Conservation (phyloP, 2,329 filamentous ascomycete genomes). For the Cyclaneusma minus region DNA sequence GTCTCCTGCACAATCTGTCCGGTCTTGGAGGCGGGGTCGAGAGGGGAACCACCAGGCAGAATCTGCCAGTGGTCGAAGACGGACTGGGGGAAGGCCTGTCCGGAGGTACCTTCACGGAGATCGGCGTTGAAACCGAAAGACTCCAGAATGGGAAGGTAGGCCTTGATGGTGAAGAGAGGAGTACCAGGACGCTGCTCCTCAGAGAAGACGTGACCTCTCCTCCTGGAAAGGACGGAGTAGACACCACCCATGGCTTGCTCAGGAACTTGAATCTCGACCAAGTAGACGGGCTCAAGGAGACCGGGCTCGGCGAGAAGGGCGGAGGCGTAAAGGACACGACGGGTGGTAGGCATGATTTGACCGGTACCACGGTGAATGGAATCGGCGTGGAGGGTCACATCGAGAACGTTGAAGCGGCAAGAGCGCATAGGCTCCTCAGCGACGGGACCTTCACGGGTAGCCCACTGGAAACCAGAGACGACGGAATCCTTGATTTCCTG, state of each 20-base stretch:
- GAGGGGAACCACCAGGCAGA: constrained; percentile 81
- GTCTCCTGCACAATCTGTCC: constrained; percentile 74
- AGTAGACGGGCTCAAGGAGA: constrained; percentile 93
- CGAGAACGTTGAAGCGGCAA: constrained; percentile 96
- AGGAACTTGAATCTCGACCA: constrained; percentile 98
- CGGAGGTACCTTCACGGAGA: constrained; percentile 81
- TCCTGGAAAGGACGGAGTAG: constrained; percentile 94
- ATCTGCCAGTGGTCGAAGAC: constrained; percentile 99
- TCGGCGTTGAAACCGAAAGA: constrained; percentile 99
- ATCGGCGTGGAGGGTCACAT: constrained; percentile 99
- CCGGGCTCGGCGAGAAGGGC: constrained; percentile 80
- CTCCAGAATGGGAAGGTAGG: constrained; percentile 90
- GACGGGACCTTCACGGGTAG: constrained; percentile 90
- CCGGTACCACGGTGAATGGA: constrained; percentile 99
- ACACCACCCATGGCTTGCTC: constrained; percentile 99
- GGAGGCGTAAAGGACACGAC: constrained; percentile 93
- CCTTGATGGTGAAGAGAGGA: constrained; percentile 98
- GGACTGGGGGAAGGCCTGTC: constrained; percentile 97
- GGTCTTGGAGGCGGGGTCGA: constrained; percentile 69
- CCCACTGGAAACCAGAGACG: constrained; percentile 99
- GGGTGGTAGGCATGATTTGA: constrained; percentile 94
- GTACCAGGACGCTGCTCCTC: constrained; percentile 98
- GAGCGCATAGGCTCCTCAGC: constrained; percentile 97
- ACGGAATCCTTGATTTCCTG: constrained; percentile 99
- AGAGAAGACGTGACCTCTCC: constrained; percentile 97